These are phyloP conservation scores for Psilocybe tampanensis DNA, from an alignment of 768 basidiomycete species.

Conservation along the genomic window DNA sequence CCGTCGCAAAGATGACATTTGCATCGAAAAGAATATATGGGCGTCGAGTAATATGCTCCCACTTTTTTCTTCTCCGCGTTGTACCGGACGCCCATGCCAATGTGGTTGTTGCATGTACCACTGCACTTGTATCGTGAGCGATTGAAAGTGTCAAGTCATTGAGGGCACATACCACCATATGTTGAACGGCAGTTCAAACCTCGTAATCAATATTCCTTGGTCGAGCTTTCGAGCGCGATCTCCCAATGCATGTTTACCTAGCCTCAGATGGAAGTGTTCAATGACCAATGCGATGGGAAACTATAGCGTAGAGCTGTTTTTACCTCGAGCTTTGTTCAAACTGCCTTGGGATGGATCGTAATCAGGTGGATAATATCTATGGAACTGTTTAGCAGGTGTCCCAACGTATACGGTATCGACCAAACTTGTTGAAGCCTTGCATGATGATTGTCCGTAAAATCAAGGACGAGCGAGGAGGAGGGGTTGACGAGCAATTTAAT, in stretches of 20 bases:
- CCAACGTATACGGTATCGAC: neutral
- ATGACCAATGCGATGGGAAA: neutral
- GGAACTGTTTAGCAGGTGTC: slow-evolving; percentile 1
- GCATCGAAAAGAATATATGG: slow-evolving; percentile 94
- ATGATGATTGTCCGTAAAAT: slow-evolving; percentile 21
- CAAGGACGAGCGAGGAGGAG: neutral
- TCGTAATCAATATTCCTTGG: slow-evolving; percentile 92
- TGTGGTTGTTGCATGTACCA: slow-evolving; percentile 92
- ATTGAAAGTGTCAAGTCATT: neutral
- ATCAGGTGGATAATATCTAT: slow-evolving; percentile 53
- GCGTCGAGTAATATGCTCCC: slow-evolving; percentile 92
- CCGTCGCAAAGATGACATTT: slow-evolving; percentile 96
- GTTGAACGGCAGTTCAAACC: slow-evolving; percentile 96
- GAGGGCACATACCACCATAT: slow-evolving; percentile 81
- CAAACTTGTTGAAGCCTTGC: slow-evolving; percentile 53
- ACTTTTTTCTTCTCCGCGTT: slow-evolving; percentile 99
- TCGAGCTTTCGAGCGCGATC: slow-evolving; percentile 94
- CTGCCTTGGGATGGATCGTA: slow-evolving; percentile 63
- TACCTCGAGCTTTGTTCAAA: slow-evolving; percentile 74
- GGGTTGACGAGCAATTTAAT: neutral
- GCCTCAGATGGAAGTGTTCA: neutral
- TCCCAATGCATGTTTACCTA: slow-evolving; percentile 93
- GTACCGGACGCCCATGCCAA: slow-evolving; percentile 99
- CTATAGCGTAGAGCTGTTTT: slow-evolving; percentile 4
- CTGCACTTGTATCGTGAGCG: slow-evolving; percentile 40